A percentile compares a stretch with the other conserved stretches of the same genome.
Conservation (phyloP, 495 filamentous ascomycete species). For the Xylaria palmicola region DNA sequence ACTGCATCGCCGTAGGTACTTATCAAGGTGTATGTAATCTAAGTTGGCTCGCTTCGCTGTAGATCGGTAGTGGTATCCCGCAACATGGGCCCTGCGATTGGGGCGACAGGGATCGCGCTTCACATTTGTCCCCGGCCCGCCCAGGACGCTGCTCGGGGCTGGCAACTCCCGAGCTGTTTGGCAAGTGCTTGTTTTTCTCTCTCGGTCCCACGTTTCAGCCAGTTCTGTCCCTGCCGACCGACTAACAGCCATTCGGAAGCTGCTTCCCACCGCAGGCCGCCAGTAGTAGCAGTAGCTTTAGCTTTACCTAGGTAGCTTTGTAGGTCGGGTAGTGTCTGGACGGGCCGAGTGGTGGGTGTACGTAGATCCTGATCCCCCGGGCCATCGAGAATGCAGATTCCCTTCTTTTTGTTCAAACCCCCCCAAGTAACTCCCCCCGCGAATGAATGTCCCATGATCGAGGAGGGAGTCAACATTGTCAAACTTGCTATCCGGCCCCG, state of each 20-base stretch:
- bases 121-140: not conserved
- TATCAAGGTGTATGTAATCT: no score
- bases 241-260: not conserved
- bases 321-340: no score
- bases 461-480: not conserved
- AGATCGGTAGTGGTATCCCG: not conserved
- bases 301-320: no score
- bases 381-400: no score
- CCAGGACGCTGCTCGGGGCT: not conserved
- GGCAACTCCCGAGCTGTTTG: slow-evolving; percentile 12
- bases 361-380: no score
- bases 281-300: not conserved
- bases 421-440: no score
- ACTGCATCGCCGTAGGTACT: no score
- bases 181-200: slow-evolving; percentile 7
- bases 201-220: slow-evolving; percentile 7
- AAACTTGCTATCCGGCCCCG: slow-evolving; percentile 2
- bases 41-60: not conserved
- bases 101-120: not conserved
- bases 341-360: no score
- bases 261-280: not conserved
- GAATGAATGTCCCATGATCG: no score
- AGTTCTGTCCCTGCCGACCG: not conserved
- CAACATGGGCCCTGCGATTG: not conserved
- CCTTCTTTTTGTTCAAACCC: no score